phyloP scores from a whole-genome alignment of 139 green algal species.

The Eudorina sp. region DNA sequence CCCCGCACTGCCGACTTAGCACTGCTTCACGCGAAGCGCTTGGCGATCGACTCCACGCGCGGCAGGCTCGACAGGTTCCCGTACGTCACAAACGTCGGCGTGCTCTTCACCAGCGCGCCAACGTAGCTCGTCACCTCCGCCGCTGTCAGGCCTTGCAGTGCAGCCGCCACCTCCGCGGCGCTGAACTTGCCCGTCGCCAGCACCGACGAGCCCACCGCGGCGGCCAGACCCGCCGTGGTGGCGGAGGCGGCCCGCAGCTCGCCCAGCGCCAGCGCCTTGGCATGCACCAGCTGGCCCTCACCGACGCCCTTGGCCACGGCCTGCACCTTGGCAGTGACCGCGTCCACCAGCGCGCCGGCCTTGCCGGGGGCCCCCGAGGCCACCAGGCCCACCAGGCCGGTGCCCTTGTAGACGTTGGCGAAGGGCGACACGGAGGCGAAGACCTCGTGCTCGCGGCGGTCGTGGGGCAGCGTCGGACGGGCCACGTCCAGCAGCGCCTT shows the following conservation, averaged over 20 bases:
- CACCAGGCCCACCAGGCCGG: constrained; percentile 58
- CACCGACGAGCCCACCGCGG: constrained; percentile 41
- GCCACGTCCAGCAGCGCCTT: constrained; percentile 67
- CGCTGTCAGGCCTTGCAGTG: constrained; percentile 41
- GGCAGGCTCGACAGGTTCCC: constrained; percentile 55
- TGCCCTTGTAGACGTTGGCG: constrained; percentile 57
- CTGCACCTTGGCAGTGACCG: constrained; percentile 58
- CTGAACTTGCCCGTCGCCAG: constrained; percentile 58
- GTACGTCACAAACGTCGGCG: constrained; percentile 54
- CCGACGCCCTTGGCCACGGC: constrained; percentile 48
- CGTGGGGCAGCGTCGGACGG: constrained; percentile 59
- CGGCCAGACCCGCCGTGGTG: constrained; percentile 17
- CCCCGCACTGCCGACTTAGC: neutral
- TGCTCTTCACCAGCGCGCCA: constrained; percentile 28
- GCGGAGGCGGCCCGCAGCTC: constrained; percentile 30
- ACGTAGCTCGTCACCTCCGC: constrained; percentile 50
- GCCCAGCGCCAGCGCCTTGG: constrained; percentile 58
- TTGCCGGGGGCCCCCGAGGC: constrained; percentile 33
- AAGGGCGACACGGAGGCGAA: constrained; percentile 54
- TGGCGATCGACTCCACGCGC: constrained; percentile 32
- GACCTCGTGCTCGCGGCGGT: constrained; percentile 45
- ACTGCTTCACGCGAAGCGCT: constrained; percentile 51
- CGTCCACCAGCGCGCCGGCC: constrained; percentile 44
- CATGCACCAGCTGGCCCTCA: constrained; percentile 52
- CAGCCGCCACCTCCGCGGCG: constrained; percentile 25